Base-by-base conservation (phyloP, 805 yeast genomes). In the Lipomyces starkeyi region DNA sequence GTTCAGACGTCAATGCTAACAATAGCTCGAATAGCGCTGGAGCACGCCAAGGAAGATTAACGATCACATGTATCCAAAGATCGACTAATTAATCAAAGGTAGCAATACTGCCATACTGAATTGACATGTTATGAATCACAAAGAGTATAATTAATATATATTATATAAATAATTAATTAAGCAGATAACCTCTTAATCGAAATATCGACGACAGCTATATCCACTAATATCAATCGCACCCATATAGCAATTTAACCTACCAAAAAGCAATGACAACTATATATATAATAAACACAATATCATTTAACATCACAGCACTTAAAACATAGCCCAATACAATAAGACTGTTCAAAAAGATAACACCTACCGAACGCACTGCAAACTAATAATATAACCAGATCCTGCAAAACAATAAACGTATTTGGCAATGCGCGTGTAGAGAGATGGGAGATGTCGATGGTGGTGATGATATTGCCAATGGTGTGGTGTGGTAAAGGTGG, bases 341-440 rank as follows among this genome's bases (percentile, higher is more conserved):
- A 43, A 43, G 49, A 17, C 49, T n/a, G 49, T 13, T 43, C 49
- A 43, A 43, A 43, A 43, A 43, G 49, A n/a, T n/a, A n/a, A 43
- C 49, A 43, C 49, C 22, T 17, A n/a, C 49, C 8, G 22, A 43
- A 17, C 22, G 49, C 49, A 37, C 22, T 17, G 22, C 49, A 43
- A 43, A n/a, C 49, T 43, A n/a, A n/a, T 43, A 43, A 17, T 43
- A 43, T 43, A 25, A 43, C 20, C 49, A 5, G 49, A 43, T n/a
- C 49, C 20, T n/a, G 22, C 49, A 43, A 43, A 37, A 37, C 43
- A 37, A 37, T 37, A 37, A 37, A 37, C 43, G 6, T 13, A 13
- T 13, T 37, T 37, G 43, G 43, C 43, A 14, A 43, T 43, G 22
- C n/a, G 22, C 43, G 43, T 35, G 49, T 37, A 37, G 14, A 14